Evolutionary conservation across 2,329 filamentous ascomycete species (phyloP).

Genomic region (Cladosporium halotolerans): DNA sequence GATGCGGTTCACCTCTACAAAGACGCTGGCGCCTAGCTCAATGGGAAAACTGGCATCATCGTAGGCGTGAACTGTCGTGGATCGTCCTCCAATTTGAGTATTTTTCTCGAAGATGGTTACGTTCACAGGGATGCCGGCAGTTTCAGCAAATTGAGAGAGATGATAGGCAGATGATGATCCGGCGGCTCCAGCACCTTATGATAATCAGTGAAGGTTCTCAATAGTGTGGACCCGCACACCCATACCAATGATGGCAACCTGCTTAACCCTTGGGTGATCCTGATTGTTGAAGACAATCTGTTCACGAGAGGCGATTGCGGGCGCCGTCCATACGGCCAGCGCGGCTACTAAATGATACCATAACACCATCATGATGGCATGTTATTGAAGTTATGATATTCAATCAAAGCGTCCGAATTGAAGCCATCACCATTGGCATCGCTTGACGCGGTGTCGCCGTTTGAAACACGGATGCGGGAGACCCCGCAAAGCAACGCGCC

Average conservation of each 20-base stretch:
- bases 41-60: conserved; percentile 61
- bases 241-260: conserved; percentile 10
- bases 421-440: too few species aligned
- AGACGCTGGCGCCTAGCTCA: conserved; percentile 88
- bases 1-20: conserved; percentile 78
- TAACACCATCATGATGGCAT: background rate
- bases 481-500: conserved; percentile 2
- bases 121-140: conserved; percentile 57
- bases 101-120: conserved; percentile 85
- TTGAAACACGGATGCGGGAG: background rate
- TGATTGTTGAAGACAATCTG: conserved; percentile 1
- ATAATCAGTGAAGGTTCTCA: background rate
- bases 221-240: background rate
- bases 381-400: background rate
- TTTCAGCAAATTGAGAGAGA: conserved; percentile 62
- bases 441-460: too few species aligned
- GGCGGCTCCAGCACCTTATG: conserved; percentile 77
- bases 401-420: too few species aligned
- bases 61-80: conserved; percentile 75
- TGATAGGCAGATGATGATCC: conserved; percentile 85
- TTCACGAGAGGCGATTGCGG: background rate
- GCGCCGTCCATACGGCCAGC: too few species aligned
- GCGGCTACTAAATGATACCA: too few species aligned
- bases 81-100: conserved; percentile 72
- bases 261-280: background rate